These are phyloP conservation scores for Nectriaceae sp. DNA, from an alignment of 2,329 filamentous ascomycete species.

Conservation along the genomic window DNA sequence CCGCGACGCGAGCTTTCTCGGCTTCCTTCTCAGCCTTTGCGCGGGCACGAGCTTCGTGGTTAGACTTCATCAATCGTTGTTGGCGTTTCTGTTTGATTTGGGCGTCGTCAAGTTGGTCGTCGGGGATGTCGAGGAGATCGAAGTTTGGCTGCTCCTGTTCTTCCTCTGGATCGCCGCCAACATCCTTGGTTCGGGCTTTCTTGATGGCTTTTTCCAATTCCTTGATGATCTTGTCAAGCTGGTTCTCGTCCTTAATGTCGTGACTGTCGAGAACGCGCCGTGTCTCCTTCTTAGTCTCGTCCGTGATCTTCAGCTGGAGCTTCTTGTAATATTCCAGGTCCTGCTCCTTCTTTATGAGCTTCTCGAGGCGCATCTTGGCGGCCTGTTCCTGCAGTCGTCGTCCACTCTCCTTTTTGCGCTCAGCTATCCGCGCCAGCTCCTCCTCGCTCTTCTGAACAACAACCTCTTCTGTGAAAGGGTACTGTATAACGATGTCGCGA, in stretches of 20 bases:
- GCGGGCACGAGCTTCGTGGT: conserved; percentile 88
- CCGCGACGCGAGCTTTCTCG: conserved; percentile 80
- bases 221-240: conserved; percentile 80
- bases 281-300: conserved; percentile 87
- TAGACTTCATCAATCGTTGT: conserved; percentile 90
- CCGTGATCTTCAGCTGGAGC: conserved; percentile 70
- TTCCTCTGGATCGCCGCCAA: conserved; percentile 79
- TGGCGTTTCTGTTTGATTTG: conserved; percentile 89
- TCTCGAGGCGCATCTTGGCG: conserved; percentile 94
- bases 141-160: conserved; percentile 84
- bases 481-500: conserved; percentile 85
- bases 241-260: conserved; percentile 87
- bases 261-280: conserved; percentile 84
- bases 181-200: conserved; percentile 88
- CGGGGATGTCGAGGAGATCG: conserved; percentile 82
- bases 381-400: conserved; percentile 91
- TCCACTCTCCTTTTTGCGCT: conserved; percentile 93
- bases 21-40: conserved; percentile 95
- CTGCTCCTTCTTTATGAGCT: conserved; percentile 92
- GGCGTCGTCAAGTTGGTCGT: conserved; percentile 91
- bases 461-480: conserved; percentile 90
- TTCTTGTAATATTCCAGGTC: conserved; percentile 93
- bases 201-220: conserved; percentile 90
- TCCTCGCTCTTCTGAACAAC: conserved; percentile 91
- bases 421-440: conserved; percentile 84